phyloP scores from a whole-genome alignment of 2,329 filamentous ascomycete genomes.

The Geosmithia putterillii region DNA sequence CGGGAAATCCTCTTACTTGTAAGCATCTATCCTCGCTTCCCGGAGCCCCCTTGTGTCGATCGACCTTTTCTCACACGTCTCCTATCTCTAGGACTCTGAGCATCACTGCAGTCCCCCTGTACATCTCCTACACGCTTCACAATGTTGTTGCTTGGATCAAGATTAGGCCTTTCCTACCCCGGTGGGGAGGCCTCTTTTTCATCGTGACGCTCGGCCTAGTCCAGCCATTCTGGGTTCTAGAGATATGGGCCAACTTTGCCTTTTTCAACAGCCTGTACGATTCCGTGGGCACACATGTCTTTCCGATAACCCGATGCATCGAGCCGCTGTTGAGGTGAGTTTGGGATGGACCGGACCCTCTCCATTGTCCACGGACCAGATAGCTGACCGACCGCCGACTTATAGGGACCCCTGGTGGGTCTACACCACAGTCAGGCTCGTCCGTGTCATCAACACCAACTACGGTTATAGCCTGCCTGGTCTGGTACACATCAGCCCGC shows the following conservation, averaged over 20 bases:
- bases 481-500: conserved; percentile 5
- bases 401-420: conserved; percentile 7
- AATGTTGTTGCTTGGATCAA: conserved; percentile 7
- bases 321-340: conserved; percentile 4
- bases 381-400: neutral
- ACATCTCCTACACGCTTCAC: conserved; percentile 7
- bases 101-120: conserved; percentile 4
- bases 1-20: no score
- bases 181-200: conserved; percentile 5
- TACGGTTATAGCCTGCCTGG: conserved; percentile 5
- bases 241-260: conserved; percentile 6
- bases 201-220: conserved; percentile 4
- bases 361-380: neutral
- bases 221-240: conserved; percentile 7
- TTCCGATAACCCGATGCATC: conserved; percentile 4
- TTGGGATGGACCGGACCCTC: neutral
- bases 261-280: conserved; percentile 7
- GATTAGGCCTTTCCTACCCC: conserved; percentile 7
- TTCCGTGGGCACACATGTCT: conserved; percentile 1
- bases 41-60: no score
- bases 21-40: no score
- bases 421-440: conserved; percentile 7
- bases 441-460: conserved; percentile 7
- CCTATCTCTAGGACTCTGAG: conserved; percentile 4
- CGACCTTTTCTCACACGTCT: no score